Base-by-base conservation (phyloP, 805 yeast genomes). In the Maudiozyma turicensis region DNA sequence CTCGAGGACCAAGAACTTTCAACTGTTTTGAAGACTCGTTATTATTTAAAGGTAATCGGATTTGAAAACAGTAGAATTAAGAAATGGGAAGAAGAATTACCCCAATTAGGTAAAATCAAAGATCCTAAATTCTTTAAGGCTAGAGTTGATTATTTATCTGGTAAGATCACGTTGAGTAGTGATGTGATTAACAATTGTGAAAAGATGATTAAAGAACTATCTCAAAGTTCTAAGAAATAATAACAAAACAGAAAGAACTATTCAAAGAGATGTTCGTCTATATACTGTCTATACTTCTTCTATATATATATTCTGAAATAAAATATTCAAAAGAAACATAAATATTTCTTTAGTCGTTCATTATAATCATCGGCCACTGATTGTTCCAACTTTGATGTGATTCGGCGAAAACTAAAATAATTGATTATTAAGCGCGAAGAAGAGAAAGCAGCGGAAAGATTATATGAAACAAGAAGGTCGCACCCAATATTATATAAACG, bases 21-120 rank as follows among this genome's bases (percentile, higher is more conserved):
- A 49, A 78, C 78, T 28, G 72, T 79, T 10, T 73, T 86, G 63
- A 95, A 88, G 62, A 72, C 82, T 2, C 74, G 78, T 28, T 80
- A 82, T 53, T 66, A 83, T 47, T 67, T 72, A 44, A 72, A 72
- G 40, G 68, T 82, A 45, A 75, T 87, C 41, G 66, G 71, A 3
- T 65, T 77, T 48, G 95, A 88, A 58, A 75, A 77, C 9, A 72
- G 70, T 1, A 79, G 82, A 58, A 83, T 91, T 46, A 61, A 68
- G 46, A 76, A 75, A 54, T 72, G 78, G 59, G 97, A 90, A 61
- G 81, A 74, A 28, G 97, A 91, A 59, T 67, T 91, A 42, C 68
- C 68, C n/a, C 73, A 72, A 30, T 72, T 86, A 46, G 74, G 80
- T 0, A 72, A 70, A 43, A 69, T 80, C 38, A 73, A 71, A 1